A percentile compares a stretch with the other conserved stretches of the same genome.
Evolutionary conservation across 306 rosid species (phyloP).

Genomic region (Medicago arabica): DNA sequence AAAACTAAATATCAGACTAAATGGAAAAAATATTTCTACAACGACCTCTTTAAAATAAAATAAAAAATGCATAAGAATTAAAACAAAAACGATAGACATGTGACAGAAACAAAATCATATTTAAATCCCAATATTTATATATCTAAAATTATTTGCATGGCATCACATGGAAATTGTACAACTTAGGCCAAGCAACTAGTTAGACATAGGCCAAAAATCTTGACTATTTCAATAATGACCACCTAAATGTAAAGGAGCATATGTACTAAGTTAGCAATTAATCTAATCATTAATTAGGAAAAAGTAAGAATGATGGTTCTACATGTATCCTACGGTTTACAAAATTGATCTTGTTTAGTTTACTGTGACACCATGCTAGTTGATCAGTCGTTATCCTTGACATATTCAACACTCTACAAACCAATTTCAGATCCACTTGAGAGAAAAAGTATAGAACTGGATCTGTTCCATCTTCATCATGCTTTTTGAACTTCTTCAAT

Average conservation of each 20-base stretch:
- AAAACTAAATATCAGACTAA: too few relatives aligned
- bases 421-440: slow-evolving; percentile 90
- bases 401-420: slow-evolving; percentile 85
- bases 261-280: slow-evolving; percentile 10
- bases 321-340: slow-evolving; percentile 66
- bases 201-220: not conserved
- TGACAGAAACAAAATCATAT: not conserved
- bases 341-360: slow-evolving; percentile 67
- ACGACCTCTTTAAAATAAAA: too few relatives aligned
- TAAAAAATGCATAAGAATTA: too few relatives aligned
- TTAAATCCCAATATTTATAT: not conserved
- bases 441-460: slow-evolving; percentile 70
- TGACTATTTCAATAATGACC: slow-evolving; percentile 15
- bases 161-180: slow-evolving; percentile 9
- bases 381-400: slow-evolving; percentile 82
- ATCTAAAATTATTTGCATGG: not conserved
- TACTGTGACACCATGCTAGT: slow-evolving; percentile 85
- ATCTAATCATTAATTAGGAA: slow-evolving; percentile 62
- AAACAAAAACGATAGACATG: too few relatives aligned
- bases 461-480: slow-evolving; percentile 58
- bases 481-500: slow-evolving; percentile 66
- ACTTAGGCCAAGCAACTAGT: not conserved
- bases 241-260: slow-evolving; percentile 20
- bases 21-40: too few relatives aligned
- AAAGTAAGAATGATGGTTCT: slow-evolving; percentile 80